Percentiles rank a stretch among this genome's conserved stretches.
Evolutionary conservation across 768 basidiomycete species (phyloP).

Genomic region (Mycena belliarum): DNA sequence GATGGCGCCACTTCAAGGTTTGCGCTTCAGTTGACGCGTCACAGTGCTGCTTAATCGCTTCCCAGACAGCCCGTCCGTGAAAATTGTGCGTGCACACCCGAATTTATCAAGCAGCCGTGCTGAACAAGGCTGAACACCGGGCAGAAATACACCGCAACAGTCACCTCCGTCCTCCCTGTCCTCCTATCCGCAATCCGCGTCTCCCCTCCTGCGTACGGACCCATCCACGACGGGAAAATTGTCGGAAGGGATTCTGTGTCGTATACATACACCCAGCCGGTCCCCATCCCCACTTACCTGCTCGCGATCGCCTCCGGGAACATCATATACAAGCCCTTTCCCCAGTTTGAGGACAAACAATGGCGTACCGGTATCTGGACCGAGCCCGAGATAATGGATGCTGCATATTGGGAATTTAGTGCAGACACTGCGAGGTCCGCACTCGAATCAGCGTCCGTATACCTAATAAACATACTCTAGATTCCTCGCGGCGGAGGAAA

Average conservation of each 20-base stretch:
- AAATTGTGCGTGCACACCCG: conserved; percentile 55
- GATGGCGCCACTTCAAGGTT: conserved; percentile 76
- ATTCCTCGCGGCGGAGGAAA: conserved; percentile 77
- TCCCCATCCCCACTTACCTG: conserved; percentile 89
- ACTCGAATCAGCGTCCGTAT: not conserved
- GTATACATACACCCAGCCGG: conserved; percentile 74
- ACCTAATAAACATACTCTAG: conserved; percentile 35
- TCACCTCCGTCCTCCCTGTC: conserved; percentile 78
- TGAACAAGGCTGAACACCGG: not conserved
- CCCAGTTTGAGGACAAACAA: conserved; percentile 55
- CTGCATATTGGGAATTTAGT: conserved; percentile 84
- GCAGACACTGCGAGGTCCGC: conserved; percentile 76
- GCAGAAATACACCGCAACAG: conserved; percentile 82
- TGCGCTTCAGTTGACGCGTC: not conserved
- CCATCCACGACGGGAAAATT: conserved; percentile 69
- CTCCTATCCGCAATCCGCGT: conserved; percentile 82
- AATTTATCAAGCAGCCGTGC: not conserved
- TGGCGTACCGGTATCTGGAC: conserved; percentile 92
- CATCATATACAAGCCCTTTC: conserved; percentile 70
- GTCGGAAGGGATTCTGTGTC: conserved; percentile 73
- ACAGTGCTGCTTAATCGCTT: not conserved
- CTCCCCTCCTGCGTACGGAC: conserved; percentile 72
- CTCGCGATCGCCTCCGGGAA: conserved; percentile 90
- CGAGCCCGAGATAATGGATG: conserved; percentile 80
- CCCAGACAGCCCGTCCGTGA: conserved; percentile 83